Evolutionary conservation across 495 filamentous ascomycete species (phyloP), one percentile per base, ranked within the genome.

Genomic region (Penicillium longicatenatum): DNA sequence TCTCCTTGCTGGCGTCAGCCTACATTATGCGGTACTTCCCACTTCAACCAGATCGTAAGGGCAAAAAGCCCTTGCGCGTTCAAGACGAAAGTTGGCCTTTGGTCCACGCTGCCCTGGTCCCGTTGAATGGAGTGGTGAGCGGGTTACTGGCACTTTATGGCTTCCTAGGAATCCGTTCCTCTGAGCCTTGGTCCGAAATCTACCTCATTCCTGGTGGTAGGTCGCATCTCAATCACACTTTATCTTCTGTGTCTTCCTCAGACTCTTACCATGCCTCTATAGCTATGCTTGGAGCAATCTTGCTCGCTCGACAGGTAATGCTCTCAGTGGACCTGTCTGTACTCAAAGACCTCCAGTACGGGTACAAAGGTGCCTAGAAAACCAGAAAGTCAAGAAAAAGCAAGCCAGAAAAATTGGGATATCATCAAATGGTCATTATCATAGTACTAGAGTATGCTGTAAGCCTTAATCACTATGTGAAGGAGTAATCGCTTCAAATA

Each of bases 1-100:
- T 82, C 17, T 90, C 86, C 4, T 73, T 92, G 37, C 56, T 79
- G 10, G 71, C 75, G 7, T 90, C 87, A 1, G 81, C 82, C 0
- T 90, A 77, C 56, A 73, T 65, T 12, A 79, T 81, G 66, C 67
- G 63, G 42, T 63, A 59, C 30, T 52, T 69, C 31, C 72, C 76
- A 24, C 58, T 69, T 14, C 63, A 64, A n/a, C 63, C 59, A 48
- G 75, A 72, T 52, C 59, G 55, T 20, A 73, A 71, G 56, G 66
- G 70, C 21, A 73, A 76, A 45, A 68, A 63, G 50, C 58, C 70
- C 8, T 42, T 70, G 19, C 59, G 22, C 1, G 43, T 53, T 3
- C 55, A 57, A 9, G 58, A 65, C 45, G 54, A 68, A 37, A 59
- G 50, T 9, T 29, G 58, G 16, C 49, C 44, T 41, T 48, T 55